These are phyloP conservation scores for Yamadazyma triangularis DNA, from an alignment of 1,139 yeast genomes.

Conservation along the genomic window DNA sequence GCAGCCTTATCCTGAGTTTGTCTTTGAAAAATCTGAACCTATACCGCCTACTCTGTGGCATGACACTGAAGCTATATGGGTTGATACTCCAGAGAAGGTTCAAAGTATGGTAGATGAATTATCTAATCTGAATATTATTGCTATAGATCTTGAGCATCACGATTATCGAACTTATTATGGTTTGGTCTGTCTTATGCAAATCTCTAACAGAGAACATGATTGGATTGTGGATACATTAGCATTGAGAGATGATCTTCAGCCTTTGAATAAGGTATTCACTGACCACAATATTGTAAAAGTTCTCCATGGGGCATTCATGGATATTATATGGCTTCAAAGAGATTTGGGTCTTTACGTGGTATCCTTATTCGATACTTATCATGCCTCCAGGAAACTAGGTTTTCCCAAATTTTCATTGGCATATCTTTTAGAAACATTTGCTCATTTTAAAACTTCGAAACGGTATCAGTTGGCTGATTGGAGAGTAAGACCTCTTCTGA, in stretches of 20 bases:
- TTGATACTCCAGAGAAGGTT: conserved; percentile 55
- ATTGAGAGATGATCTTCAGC: conserved; percentile 66
- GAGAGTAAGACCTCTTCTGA: conserved; percentile 83
- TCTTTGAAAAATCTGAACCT: conserved; percentile 47
- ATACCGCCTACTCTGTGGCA: conserved; percentile 64
- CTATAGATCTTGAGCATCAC: conserved; percentile 97
- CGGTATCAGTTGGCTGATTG: conserved; percentile 96
- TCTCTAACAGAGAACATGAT: conserved; percentile 74
- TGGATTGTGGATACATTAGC: conserved; percentile 79
- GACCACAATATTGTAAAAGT: conserved; percentile 80
- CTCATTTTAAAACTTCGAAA: conserved; percentile 83
- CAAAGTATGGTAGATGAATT: conserved; percentile 53
- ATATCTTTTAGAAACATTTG: conserved; percentile 72
- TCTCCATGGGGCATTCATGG: conserved; percentile 96
- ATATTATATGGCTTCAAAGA: conserved; percentile 93
- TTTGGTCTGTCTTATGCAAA: conserved; percentile 89
- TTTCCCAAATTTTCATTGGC: conserved; percentile 84
- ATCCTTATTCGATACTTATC: conserved; percentile 86
- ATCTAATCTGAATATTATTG: conserved; percentile 55
- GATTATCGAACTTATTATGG: conserved; percentile 90
- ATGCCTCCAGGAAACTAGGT: conserved; percentile 76
- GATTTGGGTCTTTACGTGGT: conserved; percentile 92
- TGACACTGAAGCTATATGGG: conserved; percentile 61
- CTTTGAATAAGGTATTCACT: conserved; percentile 71
- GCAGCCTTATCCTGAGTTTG: conserved; percentile 63